Percentiles rank a stretch among this genome's conserved stretches.
Conservation (phyloP, 2,329 filamentous ascomycete species). For the Clonostachys sp. region DNA sequence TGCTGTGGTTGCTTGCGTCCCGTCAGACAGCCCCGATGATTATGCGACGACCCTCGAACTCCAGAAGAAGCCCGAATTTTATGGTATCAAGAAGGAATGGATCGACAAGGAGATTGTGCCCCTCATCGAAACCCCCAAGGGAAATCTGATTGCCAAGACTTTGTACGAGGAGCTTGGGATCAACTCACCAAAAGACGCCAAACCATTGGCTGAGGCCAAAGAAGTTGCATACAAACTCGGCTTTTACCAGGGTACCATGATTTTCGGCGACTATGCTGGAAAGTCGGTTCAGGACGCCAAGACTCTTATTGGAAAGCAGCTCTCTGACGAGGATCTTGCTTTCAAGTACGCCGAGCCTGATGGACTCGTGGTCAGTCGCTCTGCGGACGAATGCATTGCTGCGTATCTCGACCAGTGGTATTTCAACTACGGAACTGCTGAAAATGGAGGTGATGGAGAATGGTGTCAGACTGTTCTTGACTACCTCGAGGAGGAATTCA, state of each 20-base stretch:
- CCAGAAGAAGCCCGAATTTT: constrained; percentile 92
- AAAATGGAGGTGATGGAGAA: constrained; percentile 61
- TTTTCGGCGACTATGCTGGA: constrained; percentile 83
- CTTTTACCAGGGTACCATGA: constrained; percentile 91
- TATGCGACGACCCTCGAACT: constrained; percentile 86
- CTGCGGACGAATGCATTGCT: constrained; percentile 88
- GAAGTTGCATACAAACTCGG: constrained; percentile 96
- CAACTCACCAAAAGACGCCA: constrained; percentile 89
- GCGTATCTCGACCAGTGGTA: constrained; percentile 97
- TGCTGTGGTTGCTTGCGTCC: constrained; percentile 92
- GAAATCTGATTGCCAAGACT: constrained; percentile 76
- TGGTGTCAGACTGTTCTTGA: constrained; percentile 77
- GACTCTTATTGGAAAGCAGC: constrained; percentile 72
- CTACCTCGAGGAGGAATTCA: constrained; percentile 67
- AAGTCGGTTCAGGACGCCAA: constrained; percentile 84
- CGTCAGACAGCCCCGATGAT: constrained; percentile 91
- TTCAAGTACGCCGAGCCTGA: constrained; percentile 95
- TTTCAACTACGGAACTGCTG: constrained; percentile 63
- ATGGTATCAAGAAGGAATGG: constrained; percentile 96
- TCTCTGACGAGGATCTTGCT: constrained; percentile 73
- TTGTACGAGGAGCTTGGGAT: constrained; percentile 94
- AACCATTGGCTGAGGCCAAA: constrained; percentile 86
- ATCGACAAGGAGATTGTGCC: constrained; percentile 84
- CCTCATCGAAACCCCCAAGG: constrained; percentile 82
- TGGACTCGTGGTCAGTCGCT: constrained; percentile 81